Percentiles rank a stretch among this genome's conserved stretches.
Conservation (phyloP, 805 yeast species). For the Suhomyces prunicola region DNA sequence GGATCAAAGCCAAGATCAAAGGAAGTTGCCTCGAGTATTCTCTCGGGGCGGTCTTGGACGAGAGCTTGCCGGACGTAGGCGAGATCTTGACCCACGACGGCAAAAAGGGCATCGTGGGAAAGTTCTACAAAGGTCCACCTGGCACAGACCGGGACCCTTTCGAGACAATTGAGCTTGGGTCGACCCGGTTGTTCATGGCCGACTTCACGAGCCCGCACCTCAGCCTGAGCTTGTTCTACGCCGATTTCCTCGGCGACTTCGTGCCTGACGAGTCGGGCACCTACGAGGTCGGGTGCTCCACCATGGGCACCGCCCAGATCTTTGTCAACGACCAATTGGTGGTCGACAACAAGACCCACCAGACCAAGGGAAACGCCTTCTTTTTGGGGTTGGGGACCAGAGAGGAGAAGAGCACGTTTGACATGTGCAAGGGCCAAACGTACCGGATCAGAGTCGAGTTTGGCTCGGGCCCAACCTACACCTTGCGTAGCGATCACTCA, state of each 20-base stretch:
- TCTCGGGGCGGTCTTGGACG: conserved; percentile 35
- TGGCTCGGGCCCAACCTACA: conserved; percentile 47
- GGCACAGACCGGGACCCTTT: conserved; percentile 20
- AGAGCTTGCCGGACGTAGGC: conserved; percentile 29
- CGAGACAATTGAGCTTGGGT: conserved; percentile 18
- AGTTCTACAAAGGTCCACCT: conserved; percentile 24
- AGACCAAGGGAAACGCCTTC: conserved; percentile 48
- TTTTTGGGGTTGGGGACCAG: conserved; percentile 52
- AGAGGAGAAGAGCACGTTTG: conserved; percentile 42
- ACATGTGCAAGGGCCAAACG: conserved; percentile 40
- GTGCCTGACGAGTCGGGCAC: conserved; percentile 46
- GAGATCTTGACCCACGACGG: conserved; percentile 19
- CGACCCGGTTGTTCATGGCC: conserved; percentile 13
- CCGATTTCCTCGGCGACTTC: conserved; percentile 42
- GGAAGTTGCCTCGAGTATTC: conserved; percentile 25
- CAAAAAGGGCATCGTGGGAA: conserved; percentile 22
- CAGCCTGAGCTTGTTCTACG: conserved; percentile 34
- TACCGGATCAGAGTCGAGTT: conserved; percentile 49
- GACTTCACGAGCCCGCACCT: conserved; percentile 18
- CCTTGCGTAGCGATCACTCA: conserved; percentile 10
- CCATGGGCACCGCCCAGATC: conserved; percentile 53
- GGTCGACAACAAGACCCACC: conserved; percentile 55
- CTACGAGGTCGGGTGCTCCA: conserved; percentile 51
- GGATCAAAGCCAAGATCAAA: conserved; percentile 32
- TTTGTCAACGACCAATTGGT: conserved; percentile 51